A percentile compares a stretch with the other conserved stretches of the same genome.
phyloP scores from a whole-genome alignment of 2,329 filamentous ascomycete species.

The Epichloe sibirici region DNA sequence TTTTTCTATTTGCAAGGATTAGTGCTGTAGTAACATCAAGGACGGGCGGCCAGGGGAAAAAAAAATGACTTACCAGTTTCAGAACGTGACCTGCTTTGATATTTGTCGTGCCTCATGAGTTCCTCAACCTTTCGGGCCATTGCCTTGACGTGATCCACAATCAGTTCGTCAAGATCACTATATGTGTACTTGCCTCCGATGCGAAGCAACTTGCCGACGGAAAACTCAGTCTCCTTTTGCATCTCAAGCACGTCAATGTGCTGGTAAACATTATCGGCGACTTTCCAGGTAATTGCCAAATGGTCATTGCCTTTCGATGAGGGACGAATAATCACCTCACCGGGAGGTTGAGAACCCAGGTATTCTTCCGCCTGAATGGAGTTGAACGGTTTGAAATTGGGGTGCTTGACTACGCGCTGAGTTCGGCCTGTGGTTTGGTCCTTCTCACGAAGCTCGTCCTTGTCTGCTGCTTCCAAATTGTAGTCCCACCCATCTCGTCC shows the following conservation, averaged over 20 bases:
- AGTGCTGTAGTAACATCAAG: slow-evolving; percentile 9
- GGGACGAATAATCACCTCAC: slow-evolving; percentile 88
- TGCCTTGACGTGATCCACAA: slow-evolving; percentile 91
- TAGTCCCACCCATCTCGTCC: slow-evolving; percentile 80
- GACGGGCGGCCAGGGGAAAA: neutral
- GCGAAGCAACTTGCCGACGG: slow-evolving; percentile 73
- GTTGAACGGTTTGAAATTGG: slow-evolving; percentile 89
- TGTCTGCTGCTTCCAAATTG: slow-evolving; percentile 66
- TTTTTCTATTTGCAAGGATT: slow-evolving; percentile 48
- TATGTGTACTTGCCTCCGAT: slow-evolving; percentile 86
- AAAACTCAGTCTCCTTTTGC: slow-evolving; percentile 95
- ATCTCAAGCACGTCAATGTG: slow-evolving; percentile 95
- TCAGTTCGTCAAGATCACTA: slow-evolving; percentile 91
- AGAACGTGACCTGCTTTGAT: slow-evolving; percentile 65
- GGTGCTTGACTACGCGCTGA: slow-evolving; percentile 94
- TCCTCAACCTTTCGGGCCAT: slow-evolving; percentile 98
- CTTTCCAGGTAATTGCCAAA: slow-evolving; percentile 95
- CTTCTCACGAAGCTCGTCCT: slow-evolving; percentile 73
- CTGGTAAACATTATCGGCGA: slow-evolving; percentile 90
- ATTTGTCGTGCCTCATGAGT: slow-evolving; percentile 90
- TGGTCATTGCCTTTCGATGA: slow-evolving; percentile 94
- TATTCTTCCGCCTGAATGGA: slow-evolving; percentile 86
- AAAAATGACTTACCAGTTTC: slow-evolving; percentile 61
- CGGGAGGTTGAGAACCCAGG: slow-evolving; percentile 70
- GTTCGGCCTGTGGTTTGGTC: slow-evolving; percentile 75